Evolutionary conservation across 805 yeast genomes (phyloP).

Genomic region (Cyberlindnera meyerae): DNA sequence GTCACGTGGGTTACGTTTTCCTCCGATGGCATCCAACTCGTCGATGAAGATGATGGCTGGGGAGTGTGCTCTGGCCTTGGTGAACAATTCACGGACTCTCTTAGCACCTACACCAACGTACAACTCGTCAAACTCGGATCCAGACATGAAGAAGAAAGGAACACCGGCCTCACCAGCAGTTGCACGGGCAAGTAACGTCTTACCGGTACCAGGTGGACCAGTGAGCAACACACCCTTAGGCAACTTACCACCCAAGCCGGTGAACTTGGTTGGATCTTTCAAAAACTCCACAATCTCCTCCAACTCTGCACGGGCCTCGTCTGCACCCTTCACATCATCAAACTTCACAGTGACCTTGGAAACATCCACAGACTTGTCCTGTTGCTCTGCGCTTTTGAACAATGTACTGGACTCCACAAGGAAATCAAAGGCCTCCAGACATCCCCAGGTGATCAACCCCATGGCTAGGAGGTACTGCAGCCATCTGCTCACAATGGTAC

Average conservation of each 20-base stretch:
- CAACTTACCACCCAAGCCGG: slow-evolving; percentile 93
- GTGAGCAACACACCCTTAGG: slow-evolving; percentile 96
- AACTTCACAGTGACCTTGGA: slow-evolving; percentile 82
- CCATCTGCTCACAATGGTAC: slow-evolving; percentile 79
- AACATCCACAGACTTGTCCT: slow-evolving; percentile 78
- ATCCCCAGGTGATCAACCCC: slow-evolving; percentile 75
- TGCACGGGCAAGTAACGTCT: slow-evolving; percentile 92
- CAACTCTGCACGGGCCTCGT: slow-evolving; percentile 95
- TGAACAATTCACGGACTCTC: slow-evolving; percentile 88
- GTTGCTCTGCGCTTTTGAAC: slow-evolving; percentile 64
- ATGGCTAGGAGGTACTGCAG: slow-evolving; percentile 82
- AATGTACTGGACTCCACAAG: slow-evolving; percentile 80
- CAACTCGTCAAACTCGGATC: slow-evolving; percentile 96
- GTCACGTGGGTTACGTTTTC: slow-evolving; percentile 93
- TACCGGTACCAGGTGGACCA: slow-evolving; percentile 99
- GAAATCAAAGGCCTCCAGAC: slow-evolving; percentile 71
- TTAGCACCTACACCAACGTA: slow-evolving; percentile 99
- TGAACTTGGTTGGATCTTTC: slow-evolving; percentile 93
- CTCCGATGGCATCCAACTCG: slow-evolving; percentile 98
- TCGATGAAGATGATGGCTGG: slow-evolving; percentile 98
- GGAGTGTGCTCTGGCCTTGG: slow-evolving; percentile 89
- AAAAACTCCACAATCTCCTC: slow-evolving; percentile 98
- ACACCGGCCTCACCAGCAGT: slow-evolving; percentile 99
- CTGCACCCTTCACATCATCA: slow-evolving; percentile 94
- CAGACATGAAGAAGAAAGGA: slow-evolving; percentile 97